Evolutionary conservation across 169 alveolate species (phyloP).

Genomic region (Cardiosporidium cionae): DNA sequence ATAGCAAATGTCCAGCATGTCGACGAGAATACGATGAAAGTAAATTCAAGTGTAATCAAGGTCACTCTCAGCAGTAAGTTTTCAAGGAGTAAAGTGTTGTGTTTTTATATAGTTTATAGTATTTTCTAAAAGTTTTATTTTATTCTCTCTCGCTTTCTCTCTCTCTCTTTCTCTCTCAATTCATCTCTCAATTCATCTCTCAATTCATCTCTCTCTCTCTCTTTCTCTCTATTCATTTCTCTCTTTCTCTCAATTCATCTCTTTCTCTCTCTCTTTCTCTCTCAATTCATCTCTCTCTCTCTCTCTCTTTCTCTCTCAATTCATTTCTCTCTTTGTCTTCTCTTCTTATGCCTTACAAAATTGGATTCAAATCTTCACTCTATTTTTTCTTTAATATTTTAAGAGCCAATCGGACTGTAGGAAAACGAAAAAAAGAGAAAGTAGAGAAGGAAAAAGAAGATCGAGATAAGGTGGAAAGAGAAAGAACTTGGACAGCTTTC

Average conservation of each 20-base stretch:
- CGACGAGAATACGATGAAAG: constrained; percentile 74
- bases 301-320: no score
- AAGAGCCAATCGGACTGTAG: neutral
- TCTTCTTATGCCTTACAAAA: neutral
- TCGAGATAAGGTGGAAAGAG: neutral
- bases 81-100: no score
- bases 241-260: no score
- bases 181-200: no score
- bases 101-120: no score
- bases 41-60: constrained; percentile 30
- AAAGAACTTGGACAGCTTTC: neutral
- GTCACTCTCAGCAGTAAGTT: constrained; percentile 33
- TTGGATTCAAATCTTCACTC: neutral
- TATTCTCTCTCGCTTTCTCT: neutral
- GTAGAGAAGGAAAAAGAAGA: neutral
- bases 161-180: neutral
- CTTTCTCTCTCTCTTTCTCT: no score
- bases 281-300: no score
- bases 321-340: no score
- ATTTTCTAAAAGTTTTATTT: neutral
- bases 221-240: no score
- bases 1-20: constrained; percentile 82
- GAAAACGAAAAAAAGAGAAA: neutral
- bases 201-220: no score
- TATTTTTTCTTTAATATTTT: neutral